These are phyloP conservation scores for Macaranga tanarius DNA, from an alignment of 441 rosid genomes.

Conservation along the genomic window DNA sequence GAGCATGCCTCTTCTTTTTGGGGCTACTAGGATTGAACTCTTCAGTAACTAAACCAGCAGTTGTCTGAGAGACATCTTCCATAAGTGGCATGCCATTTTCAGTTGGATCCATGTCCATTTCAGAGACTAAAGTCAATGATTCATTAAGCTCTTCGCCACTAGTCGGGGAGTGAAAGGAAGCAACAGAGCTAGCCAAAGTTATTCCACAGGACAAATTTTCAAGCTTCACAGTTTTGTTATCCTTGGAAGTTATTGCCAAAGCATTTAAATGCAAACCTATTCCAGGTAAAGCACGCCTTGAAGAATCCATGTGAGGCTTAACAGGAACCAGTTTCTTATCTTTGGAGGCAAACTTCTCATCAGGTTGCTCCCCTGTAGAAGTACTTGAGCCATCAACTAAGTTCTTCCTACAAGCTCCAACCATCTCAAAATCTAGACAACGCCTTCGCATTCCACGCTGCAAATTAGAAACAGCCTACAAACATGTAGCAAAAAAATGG, in stretches of 20 bases:
- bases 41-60: conserved; percentile 38
- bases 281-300: conserved; percentile 63
- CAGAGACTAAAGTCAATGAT: conserved; percentile 42
- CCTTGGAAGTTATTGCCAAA: conserved; percentile 55
- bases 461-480: conserved; percentile 57
- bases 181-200: conserved; percentile 38
- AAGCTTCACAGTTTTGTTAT: conserved; percentile 37
- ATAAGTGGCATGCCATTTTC: conserved; percentile 36
- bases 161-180: conserved; percentile 33
- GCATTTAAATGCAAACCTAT: conserved; percentile 96
- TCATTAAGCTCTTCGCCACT: conserved; percentile 36
- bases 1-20: conserved; percentile 57
- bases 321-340: conserved; percentile 37
- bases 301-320: conserved; percentile 47
- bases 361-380: conserved; percentile 28
- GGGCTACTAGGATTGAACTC: conserved; percentile 54
- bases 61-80: conserved; percentile 51
- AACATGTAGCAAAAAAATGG: conserved; percentile 18
- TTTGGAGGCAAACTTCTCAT: conserved; percentile 29
- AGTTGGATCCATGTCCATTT: conserved; percentile 46
- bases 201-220: conserved; percentile 48
- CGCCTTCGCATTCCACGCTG: conserved; percentile 91
- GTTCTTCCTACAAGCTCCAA: conserved; percentile 55
- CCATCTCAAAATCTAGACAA: conserved; percentile 87
- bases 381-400: conserved; percentile 32